Percentiles rank a stretch among this genome's conserved stretches.
Evolutionary conservation across 2,329 filamentous ascomycete species (phyloP).

Genomic region (Stenocarpella maydis): DNA sequence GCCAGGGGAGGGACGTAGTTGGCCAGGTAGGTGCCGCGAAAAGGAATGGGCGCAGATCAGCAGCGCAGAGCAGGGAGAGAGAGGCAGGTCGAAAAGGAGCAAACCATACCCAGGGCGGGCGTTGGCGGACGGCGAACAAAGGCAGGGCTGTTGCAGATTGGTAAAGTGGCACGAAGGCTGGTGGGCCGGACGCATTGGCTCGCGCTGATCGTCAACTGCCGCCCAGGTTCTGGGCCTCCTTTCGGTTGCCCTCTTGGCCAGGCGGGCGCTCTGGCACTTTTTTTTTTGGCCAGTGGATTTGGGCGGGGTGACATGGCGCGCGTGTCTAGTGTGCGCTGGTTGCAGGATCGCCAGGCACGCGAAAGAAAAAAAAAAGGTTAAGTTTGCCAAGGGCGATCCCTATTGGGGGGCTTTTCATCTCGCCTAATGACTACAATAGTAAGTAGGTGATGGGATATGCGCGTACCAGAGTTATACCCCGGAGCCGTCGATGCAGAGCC

Average conservation of each 20-base stretch:
- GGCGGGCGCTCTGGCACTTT: not conserved
- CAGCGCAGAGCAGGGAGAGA: not conserved
- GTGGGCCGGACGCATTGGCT: not conserved
- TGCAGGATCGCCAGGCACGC: conserved; percentile 23
- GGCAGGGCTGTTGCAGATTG: no score
- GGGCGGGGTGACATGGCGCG: conserved; percentile 2
- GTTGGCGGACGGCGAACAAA: no score
- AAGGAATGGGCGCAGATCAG: not conserved
- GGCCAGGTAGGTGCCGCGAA: no score
- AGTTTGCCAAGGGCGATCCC: conserved; percentile 3
- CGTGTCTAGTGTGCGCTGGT: not conserved
- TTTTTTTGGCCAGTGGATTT: not conserved
- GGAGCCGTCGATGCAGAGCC: not conserved
- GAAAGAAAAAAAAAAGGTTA: conserved; percentile 21
- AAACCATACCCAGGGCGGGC: no score
- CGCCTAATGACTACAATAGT: no score
- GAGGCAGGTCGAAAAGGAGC: not conserved
- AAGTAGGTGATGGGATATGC: no score
- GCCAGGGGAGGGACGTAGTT: no score
- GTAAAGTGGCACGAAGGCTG: not conserved
- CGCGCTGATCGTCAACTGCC: conserved; percentile 1
- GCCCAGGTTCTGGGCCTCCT: conserved; percentile 21
- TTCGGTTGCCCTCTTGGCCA: no score
- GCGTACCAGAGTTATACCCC: not conserved
- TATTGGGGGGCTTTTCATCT: conserved; percentile 1